These are phyloP conservation scores for Blastobotrys proliferans DNA, from an alignment of 1,139 yeast genomes.

Conservation along the genomic window DNA sequence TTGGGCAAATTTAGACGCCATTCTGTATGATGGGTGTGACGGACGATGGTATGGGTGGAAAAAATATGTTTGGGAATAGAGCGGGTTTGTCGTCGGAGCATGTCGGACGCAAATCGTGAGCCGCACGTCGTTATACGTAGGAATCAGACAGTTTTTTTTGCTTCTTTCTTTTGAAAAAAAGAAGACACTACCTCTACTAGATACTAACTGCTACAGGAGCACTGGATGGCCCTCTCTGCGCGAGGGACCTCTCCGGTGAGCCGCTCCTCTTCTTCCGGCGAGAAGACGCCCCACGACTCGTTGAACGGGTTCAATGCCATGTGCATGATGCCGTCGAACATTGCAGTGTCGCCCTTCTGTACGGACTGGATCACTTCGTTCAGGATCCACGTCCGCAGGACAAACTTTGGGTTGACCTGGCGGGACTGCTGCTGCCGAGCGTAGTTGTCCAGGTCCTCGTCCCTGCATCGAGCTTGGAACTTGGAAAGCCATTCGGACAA, in stretches of 20 bases:
- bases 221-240: slow-evolving; percentile 27
- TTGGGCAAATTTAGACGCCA: slow-evolving; percentile 18
- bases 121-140: too few relatives aligned
- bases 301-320: slow-evolving; percentile 38
- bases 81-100: background rate
- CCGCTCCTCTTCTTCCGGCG: slow-evolving; percentile 25
- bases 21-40: background rate
- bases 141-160: too few relatives aligned
- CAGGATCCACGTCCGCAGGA: slow-evolving; percentile 82
- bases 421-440: slow-evolving; percentile 42
- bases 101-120: background rate
- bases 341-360: slow-evolving; percentile 26
- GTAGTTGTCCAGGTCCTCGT: slow-evolving; percentile 36
- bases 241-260: slow-evolving; percentile 30
- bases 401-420: slow-evolving; percentile 65
- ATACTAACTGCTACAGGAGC: slow-evolving; percentile 30
- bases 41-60: background rate
- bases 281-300: slow-evolving; percentile 34
- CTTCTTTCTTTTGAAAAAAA: too few relatives aligned
- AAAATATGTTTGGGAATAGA: background rate
- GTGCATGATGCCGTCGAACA: slow-evolving; percentile 32
- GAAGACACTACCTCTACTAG: too few relatives aligned
- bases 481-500: slow-evolving; percentile 38
- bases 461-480: slow-evolving; percentile 41
- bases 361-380: slow-evolving; percentile 63